Percentiles rank a stretch among this genome's conserved stretches.
Conservation (phyloP, 1,139 yeast species). For the Candida pseudocylindracea region DNA sequence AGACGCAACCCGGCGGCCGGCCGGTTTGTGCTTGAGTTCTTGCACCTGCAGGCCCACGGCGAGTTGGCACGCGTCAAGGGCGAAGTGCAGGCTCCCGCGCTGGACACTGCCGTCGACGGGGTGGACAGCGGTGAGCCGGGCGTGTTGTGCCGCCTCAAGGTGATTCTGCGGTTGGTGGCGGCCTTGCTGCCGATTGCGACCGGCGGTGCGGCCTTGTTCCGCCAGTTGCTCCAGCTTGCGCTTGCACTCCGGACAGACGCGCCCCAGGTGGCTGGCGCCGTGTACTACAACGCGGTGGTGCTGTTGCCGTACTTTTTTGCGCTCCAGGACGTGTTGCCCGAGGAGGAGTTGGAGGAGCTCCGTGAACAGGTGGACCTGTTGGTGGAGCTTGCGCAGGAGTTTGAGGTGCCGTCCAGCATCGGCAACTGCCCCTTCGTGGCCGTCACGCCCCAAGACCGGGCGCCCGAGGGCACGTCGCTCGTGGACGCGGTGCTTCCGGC, state of each 20-base stretch:
- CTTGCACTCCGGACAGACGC: constrained; percentile 25
- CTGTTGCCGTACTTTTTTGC: constrained; percentile 49
- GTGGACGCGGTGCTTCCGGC: constrained; percentile 32
- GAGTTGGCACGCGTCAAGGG: constrained; percentile 13
- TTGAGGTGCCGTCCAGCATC: constrained; percentile 7
- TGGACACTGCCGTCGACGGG: constrained; percentile 1
- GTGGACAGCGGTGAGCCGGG: constrained; percentile 21
- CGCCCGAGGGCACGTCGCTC: constrained; percentile 31
- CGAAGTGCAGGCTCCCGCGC: constrained; percentile 1
- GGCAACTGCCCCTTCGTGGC: constrained; percentile 10
- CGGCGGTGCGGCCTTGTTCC: constrained; percentile 26
- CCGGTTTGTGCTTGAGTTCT: constrained; percentile 42
- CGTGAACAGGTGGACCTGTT: constrained; percentile 5
- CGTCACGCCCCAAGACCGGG: constrained; percentile 20
- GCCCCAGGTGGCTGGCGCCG: constrained; percentile 34
- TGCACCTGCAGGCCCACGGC: constrained; percentile 38
- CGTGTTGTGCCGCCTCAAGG: constrained; percentile 51
- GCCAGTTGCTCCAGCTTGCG: constrained; percentile 31
- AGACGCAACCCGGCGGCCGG: constrained; percentile 48
- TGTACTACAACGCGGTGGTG: constrained; percentile 39
- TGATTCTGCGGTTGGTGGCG: constrained; percentile 48
- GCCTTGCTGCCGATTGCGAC: constrained; percentile 38
- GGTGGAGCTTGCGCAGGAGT: constrained; percentile 19
- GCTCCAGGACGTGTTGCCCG: constrained; percentile 12
- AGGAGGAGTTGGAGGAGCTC: constrained; percentile 8